A percentile compares a stretch with the other conserved stretches of the same genome.
Conservation (phyloP, 805 yeast genomes). For the Debaryomyces maramus region DNA sequence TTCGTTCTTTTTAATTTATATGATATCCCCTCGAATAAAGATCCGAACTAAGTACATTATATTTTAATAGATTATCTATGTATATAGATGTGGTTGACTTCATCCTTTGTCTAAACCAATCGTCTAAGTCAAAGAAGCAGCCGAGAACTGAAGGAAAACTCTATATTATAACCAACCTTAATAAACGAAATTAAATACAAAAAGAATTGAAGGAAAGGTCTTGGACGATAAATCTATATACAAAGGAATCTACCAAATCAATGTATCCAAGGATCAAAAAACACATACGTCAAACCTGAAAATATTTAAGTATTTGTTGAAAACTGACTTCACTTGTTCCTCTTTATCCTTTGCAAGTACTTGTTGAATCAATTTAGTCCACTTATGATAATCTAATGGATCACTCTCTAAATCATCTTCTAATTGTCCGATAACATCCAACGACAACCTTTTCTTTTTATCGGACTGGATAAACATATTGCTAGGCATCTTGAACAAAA, state of each 20-base stretch:
- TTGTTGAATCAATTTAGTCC: conserved; percentile 57
- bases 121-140: too few relatives aligned
- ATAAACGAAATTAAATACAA: too few relatives aligned
- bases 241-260: neutral
- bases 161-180: too few relatives aligned
- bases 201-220: too few relatives aligned
- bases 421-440: conserved; percentile 59
- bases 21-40: too few relatives aligned
- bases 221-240: neutral
- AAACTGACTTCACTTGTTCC: conserved; percentile 58
- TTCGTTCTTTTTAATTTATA: neutral
- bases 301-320: conserved; percentile 56
- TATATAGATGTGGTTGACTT: too few relatives aligned
- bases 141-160: too few relatives aligned
- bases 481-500: neutral
- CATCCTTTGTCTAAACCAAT: too few relatives aligned
- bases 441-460: conserved; percentile 26
- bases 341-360: conserved; percentile 52
- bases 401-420: conserved; percentile 53
- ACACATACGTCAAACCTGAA: conserved; percentile 61
- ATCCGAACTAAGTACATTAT: neutral
- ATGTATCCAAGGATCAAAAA: too few relatives aligned
- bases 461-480: conserved; percentile 13
- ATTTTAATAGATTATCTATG: conserved; percentile 1
- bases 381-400: conserved; percentile 54